These are phyloP conservation scores for Pinus tabuliformis DNA, from an alignment of 75 land plant genomes.

Conservation along the genomic window DNA sequence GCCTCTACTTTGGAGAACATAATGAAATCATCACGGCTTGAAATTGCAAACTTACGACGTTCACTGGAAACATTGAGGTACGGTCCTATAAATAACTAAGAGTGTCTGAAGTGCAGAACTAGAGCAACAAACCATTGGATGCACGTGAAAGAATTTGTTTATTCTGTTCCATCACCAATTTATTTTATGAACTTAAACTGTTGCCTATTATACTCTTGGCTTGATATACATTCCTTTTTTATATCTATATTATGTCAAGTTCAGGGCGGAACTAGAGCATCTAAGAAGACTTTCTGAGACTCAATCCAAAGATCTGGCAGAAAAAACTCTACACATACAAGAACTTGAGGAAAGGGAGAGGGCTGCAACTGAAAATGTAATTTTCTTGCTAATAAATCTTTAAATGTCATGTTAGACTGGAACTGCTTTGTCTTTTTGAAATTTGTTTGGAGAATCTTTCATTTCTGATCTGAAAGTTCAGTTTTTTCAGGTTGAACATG, in stretches of 20 bases:
- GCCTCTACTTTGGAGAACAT: slow-evolving; percentile 87
- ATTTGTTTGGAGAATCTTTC: background rate
- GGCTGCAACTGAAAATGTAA: slow-evolving; percentile 71
- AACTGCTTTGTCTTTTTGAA: background rate
- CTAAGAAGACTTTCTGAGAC: slow-evolving; percentile 52
- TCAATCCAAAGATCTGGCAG: slow-evolving; percentile 70
- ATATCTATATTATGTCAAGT: slow-evolving; percentile 20
- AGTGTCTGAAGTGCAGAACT: background rate
- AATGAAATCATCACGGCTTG: slow-evolving; percentile 60
- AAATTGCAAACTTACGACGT: slow-evolving; percentile 66
- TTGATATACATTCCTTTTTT: background rate
- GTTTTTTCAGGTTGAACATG: background rate
- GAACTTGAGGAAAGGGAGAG: slow-evolving; percentile 79
- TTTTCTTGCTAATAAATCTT: slow-evolving; percentile 2
- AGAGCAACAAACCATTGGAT: background rate
- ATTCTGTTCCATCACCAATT: background rate
- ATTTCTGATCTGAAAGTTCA: background rate
- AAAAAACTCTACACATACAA: slow-evolving; percentile 43
- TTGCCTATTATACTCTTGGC: background rate
- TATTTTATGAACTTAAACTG: too few species aligned
- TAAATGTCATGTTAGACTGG: background rate
- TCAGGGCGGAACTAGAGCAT: slow-evolving; percentile 74
- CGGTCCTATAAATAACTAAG: background rate
- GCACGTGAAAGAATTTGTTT: background rate
- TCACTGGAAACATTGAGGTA: slow-evolving; percentile 67